Evolutionary conservation across 352 stramenopile genomes (phyloP), one percentile per base, ranked within the genome.

Genomic region (Phytophthora pini): DNA sequence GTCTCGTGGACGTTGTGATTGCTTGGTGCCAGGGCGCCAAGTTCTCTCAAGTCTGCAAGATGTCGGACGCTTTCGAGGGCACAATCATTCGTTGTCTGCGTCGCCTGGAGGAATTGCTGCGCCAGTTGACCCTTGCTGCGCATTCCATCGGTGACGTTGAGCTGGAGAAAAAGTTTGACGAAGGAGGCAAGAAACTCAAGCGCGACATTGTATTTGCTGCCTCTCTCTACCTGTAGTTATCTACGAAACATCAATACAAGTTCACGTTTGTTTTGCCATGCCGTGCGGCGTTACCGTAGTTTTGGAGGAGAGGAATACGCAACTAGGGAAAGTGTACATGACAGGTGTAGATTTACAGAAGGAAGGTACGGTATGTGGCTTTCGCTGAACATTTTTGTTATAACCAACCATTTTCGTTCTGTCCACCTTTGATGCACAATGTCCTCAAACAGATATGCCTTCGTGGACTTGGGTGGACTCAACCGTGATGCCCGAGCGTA

Each of bases 151-250:
- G 98, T 11, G 98, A 99, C 71, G 79, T 97, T 22, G 95, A 98
- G 64, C 84, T 99, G 3, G 89, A 99, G 80, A 90, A 95, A 46
- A 99, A 99, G 77, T 99, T 99, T 65, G 93, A 98, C 32, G 94
- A 98, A 61, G 97, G 95, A 43, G 89, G 94, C 66, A 97, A 98
- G 70, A 95, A 98, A 57, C 96, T 99, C 69, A 98, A 99, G 79
- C 92, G 98, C 52, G 98, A 99, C 70, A 99, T 99, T 77, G 97
- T 99, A 11, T 99, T 99, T 89, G 97, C 92, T n/a, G 97, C 94
- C 48, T 99, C 96, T 38, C 82, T 99, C 29, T 99, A 99, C 70
- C 73, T 99, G 57, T 99, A 74, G 69, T 44, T 56, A 51, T 32
- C 22, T 51, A 40, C 48, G 22, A 13, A 54, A 15, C 22, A 38